Evolutionary conservation across 2,329 filamentous ascomycete genomes (phyloP).

Genomic region (Paecilomyces niveus): DNA sequence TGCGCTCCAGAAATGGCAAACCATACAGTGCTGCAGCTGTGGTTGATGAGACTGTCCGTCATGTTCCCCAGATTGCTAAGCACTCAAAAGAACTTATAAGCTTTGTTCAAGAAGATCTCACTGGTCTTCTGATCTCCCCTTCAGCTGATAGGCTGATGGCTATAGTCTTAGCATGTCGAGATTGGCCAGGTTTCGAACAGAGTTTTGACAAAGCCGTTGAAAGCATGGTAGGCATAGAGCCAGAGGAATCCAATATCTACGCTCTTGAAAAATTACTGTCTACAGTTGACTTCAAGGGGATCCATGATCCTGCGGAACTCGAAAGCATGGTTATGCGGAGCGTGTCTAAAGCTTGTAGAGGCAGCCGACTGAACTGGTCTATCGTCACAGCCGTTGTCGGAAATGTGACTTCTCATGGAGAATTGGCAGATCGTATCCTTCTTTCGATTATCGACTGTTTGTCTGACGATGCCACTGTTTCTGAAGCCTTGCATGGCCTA

Average conservation of each 20-base stretch:
- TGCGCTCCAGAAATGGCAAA: conserved; percentile 54
- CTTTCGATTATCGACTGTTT: conserved; percentile 34
- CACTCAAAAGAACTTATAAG: conserved; percentile 37
- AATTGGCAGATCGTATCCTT: conserved; percentile 29
- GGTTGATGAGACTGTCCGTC: conserved; percentile 46
- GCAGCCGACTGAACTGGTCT: conserved; percentile 30
- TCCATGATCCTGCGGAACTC: conserved; percentile 27
- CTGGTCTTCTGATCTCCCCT: conserved; percentile 57
- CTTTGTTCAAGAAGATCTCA: conserved; percentile 51
- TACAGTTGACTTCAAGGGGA: conserved; percentile 29
- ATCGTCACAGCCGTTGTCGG: conserved; percentile 31
- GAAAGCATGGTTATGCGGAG: conserved; percentile 27
- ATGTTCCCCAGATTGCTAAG: conserved; percentile 35
- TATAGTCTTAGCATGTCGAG: conserved; percentile 53
- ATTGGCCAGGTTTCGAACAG: conserved; percentile 34
- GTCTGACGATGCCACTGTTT: conserved; percentile 28
- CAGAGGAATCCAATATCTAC: conserved; percentile 22
- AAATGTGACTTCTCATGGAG: conserved; percentile 27
- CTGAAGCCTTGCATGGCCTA: conserved; percentile 38
- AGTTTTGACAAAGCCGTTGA: conserved; percentile 30
- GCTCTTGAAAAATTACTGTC: conserved; percentile 33
- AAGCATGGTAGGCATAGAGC: conserved; percentile 24
- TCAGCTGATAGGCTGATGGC: conserved; percentile 61
- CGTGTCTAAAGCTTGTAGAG: conserved; percentile 27
- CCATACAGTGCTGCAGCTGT: conserved; percentile 58